Conservation (phyloP, 768 basidiomycete species). For the Termitomyces sp. region DNA sequence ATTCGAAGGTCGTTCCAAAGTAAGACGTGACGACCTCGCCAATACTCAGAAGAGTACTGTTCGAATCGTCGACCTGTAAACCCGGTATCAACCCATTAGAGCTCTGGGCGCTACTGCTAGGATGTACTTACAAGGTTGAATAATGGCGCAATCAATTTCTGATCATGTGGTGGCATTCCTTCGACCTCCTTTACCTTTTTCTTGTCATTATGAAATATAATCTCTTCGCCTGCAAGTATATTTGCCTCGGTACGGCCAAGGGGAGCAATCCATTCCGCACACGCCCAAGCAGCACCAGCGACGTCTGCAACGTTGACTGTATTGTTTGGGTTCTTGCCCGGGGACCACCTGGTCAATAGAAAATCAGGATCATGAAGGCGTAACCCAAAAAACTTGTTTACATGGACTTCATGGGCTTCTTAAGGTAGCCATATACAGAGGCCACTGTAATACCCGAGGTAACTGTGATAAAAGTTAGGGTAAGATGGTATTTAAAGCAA, state of each 20-base stretch:
- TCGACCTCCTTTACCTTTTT: conserved; percentile 57
- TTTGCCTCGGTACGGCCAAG: conserved; percentile 63
- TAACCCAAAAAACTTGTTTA: conserved; percentile 25
- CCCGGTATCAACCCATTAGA: background rate
- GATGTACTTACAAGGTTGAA: conserved; percentile 64
- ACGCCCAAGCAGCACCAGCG: conserved; percentile 72
- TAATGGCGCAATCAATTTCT: conserved; percentile 64
- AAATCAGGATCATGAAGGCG: conserved; percentile 9
- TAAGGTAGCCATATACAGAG: conserved; percentile 75
- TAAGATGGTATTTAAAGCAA: conserved; percentile 1
- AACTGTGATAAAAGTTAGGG: conserved; percentile 34
- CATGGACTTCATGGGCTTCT: conserved; percentile 85
- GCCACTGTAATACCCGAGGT: conserved; percentile 68
- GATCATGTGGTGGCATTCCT: conserved; percentile 50
- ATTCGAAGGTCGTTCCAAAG: conserved; percentile 79
- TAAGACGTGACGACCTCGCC: conserved; percentile 62
- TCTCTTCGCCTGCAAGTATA: conserved; percentile 57
- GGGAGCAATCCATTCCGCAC: conserved; percentile 67
- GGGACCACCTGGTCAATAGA: conserved; percentile 55
- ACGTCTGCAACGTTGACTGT: conserved; percentile 78
- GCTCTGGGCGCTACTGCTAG: background rate
- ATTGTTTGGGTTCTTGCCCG: conserved; percentile 68
- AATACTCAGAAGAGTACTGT: conserved; percentile 61
- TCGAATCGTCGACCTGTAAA: conserved; percentile 68
- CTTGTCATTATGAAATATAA: conserved; percentile 67